Conservation (phyloP, 805 yeast species). For the Ogataea henricii region DNA sequence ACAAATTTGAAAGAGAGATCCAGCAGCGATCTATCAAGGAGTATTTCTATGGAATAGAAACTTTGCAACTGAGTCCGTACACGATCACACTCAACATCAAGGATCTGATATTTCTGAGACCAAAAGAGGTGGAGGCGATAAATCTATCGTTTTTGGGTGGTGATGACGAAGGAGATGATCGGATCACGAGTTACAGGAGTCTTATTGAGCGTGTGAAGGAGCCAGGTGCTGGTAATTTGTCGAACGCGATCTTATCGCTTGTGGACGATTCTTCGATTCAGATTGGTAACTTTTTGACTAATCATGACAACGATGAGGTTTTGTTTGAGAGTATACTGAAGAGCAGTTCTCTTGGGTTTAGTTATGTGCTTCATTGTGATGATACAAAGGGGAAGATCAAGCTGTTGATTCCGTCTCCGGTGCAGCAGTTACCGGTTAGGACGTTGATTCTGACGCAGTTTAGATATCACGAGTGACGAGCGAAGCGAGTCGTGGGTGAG, state of each 20-base stretch:
- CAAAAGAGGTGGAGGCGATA: conserved; percentile 36
- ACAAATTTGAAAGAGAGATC: conserved; percentile 60
- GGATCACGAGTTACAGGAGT: conserved; percentile 17
- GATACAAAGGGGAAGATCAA: conserved; percentile 70
- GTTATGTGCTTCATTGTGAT: conserved; percentile 59
- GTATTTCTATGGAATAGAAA: conserved; percentile 81
- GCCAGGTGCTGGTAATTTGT: conserved; percentile 56
- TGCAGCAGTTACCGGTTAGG: conserved; percentile 69
- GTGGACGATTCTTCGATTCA: conserved; percentile 35
- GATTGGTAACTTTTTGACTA: conserved; percentile 27
- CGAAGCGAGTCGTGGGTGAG: too few species aligned
- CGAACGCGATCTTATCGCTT: conserved; percentile 63
- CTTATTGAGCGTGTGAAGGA: conserved; percentile 36
- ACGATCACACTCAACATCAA: conserved; percentile 71
- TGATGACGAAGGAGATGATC: conserved; percentile 22
- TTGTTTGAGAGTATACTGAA: conserved; percentile 19
- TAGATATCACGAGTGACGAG: conserved; percentile 72
- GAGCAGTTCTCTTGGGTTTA: conserved; percentile 67
- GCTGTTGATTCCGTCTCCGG: conserved; percentile 85
- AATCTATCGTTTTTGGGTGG: conserved; percentile 31
- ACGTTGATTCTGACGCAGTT: conserved; percentile 74
- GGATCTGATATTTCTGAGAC: conserved; percentile 63
- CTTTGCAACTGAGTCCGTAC: conserved; percentile 76
- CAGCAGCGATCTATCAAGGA: conserved; percentile 82
- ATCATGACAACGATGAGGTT: conserved; percentile 41